Base-by-base conservation (phyloP, 805 yeast species). In the Metschnikowia noctiluminum region DNA sequence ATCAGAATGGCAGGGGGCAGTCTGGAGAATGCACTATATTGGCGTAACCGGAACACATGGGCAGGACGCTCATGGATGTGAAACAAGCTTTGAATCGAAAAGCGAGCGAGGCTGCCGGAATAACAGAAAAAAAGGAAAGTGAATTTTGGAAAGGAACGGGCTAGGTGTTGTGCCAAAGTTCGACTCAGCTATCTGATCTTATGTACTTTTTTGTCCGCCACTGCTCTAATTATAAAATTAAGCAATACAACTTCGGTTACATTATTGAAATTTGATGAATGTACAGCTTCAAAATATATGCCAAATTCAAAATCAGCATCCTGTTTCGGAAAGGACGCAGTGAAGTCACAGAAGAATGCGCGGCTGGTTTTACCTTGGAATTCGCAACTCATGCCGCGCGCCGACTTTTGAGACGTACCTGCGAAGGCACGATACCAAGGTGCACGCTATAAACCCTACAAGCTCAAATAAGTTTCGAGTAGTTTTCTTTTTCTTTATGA, bases 61-160 rank as follows among this genome's bases (percentile, higher is more conserved):
- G 45, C 49, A 46, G 49, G 49, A 46, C 28, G 40, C 31, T 40
- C 32, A 45, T 37, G 35, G 30, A 40, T 41, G 36, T 46, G 49
- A 46, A 46, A 46, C 49, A 40, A 27, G 34, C 21, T 31, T 37
- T 12, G 43, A 40, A 45, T 43, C 16, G 39, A n/a, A 35, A 38
- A 35, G n/a, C 14, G 21, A 16, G 43, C 48, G 48, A 35, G 43
- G 43, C 43, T 38, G 43, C 48, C 42, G 43, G 26, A 34, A 35
- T 35, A 35, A 39, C 43, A 34, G 31, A 30, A 39, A 45, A 45
- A 39, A 35, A 28, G 28, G 35, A 42, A 35, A 28, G 10, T 26
- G 21, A 4, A 21, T 28, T 6, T 6, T 35, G 6, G 34, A 21
- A 9, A 13, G n/a, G 16, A 21, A 11, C 13, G n/a, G 8, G 27